Conservation (phyloP, 2,329 filamentous ascomycete genomes). For the Exophiala aquamarina region DNA sequence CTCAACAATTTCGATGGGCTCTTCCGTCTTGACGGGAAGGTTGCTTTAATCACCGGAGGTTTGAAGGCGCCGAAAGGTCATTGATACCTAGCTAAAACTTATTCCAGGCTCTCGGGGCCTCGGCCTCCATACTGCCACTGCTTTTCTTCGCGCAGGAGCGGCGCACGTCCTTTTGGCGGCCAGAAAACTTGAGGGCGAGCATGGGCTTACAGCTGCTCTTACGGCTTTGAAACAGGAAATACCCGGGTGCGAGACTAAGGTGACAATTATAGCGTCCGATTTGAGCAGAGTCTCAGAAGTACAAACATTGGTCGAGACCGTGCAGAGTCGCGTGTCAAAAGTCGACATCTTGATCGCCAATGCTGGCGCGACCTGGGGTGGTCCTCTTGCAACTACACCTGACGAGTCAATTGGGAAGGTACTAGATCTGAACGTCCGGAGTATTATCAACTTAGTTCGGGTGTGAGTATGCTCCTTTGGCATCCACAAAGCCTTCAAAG, state of each 20-base stretch:
- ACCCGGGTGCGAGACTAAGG: too few species aligned
- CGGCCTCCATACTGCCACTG: constrained; percentile 79
- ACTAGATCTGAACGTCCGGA: constrained; percentile 85
- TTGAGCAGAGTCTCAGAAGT: too few species aligned
- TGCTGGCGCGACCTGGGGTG: constrained; percentile 90
- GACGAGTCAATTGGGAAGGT: constrained; percentile 82
- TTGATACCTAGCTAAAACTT: too few species aligned
- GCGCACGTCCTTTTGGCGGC: constrained; percentile 88
- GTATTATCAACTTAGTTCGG: constrained; percentile 83
- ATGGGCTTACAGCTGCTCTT: constrained; percentile 71
- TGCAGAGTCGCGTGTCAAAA: too few species aligned
- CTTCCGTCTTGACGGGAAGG: constrained; percentile 83
- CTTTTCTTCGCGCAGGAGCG: constrained; percentile 89
- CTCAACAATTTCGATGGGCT: constrained; percentile 71
- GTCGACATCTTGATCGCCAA: constrained; percentile 91
- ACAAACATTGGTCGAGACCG: too few species aligned
- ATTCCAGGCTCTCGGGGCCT: constrained; percentile 80
- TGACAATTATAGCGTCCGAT: too few species aligned
- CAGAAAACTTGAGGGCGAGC: constrained; percentile 80
- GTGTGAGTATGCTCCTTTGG: too few species aligned
- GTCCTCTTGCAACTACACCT: constrained; percentile 76
- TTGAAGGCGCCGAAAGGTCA: too few species aligned
- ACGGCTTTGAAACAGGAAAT: too few species aligned
- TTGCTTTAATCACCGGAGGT: constrained; percentile 81
- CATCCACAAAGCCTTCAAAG: too few species aligned